Evolutionary conservation across 768 basidiomycete genomes (phyloP).

Genomic region (Goffeauzyma gilvescens): DNA sequence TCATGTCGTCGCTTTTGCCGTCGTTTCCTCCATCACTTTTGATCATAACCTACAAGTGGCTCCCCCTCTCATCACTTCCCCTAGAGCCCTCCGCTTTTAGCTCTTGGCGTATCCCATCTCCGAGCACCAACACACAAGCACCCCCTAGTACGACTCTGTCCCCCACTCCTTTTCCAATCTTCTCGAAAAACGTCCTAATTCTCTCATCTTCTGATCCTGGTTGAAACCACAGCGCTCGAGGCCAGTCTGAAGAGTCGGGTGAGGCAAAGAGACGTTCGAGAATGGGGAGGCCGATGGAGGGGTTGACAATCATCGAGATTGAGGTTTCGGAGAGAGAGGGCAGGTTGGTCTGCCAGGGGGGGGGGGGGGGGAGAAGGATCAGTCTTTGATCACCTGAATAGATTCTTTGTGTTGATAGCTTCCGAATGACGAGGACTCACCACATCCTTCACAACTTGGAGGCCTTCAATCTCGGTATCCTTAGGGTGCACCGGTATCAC

Average conservation of each 20-base stretch:
- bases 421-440: constrained; percentile 8
- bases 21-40: too few species aligned
- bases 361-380: neutral
- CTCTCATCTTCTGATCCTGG: constrained; percentile 60
- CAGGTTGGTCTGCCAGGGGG: constrained; percentile 9
- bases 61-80: too few species aligned
- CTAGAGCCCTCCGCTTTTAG: neutral
- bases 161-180: constrained; percentile 40
- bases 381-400: too few species aligned
- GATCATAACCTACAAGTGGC: too few species aligned
- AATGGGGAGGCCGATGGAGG: constrained; percentile 13
- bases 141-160: constrained; percentile 63
- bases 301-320: constrained; percentile 25
- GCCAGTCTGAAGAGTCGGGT: constrained; percentile 35
- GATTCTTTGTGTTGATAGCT: neutral
- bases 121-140: constrained; percentile 61
- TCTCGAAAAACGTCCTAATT: constrained; percentile 48
- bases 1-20: too few species aligned
- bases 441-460: constrained; percentile 11
- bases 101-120: constrained; percentile 36
- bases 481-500: constrained; percentile 20
- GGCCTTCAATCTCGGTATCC: constrained; percentile 13
- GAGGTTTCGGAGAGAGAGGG: constrained; percentile 17
- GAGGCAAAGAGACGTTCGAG: constrained; percentile 19
- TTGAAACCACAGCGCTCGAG: constrained; percentile 67